These are phyloP conservation scores for Linnemannia zychae DNA, from an alignment of 192 early-diverging fungal genomes.

Conservation along the genomic window DNA sequence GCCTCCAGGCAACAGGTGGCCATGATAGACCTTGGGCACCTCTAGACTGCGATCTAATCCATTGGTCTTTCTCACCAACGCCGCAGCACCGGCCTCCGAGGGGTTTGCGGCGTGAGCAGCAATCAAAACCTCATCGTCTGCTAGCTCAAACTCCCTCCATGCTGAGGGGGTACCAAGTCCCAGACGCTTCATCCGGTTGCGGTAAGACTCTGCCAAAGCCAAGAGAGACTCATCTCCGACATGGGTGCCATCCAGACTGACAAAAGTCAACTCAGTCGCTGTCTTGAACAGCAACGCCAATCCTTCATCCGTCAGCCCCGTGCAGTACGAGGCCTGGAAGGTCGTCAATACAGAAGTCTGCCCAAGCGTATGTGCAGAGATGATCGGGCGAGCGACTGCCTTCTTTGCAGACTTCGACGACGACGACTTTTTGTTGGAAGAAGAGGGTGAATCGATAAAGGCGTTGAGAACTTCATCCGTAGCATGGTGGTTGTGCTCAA, in stretches of 20 bases:
- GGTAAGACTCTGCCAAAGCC: conserved; percentile 15
- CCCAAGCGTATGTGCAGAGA: not conserved
- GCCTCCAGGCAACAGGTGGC: not conserved
- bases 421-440: not conserved
- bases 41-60: not conserved
- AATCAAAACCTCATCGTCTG: not conserved
- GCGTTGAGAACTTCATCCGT: conserved; percentile 3
- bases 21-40: not conserved
- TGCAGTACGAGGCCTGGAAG: conserved; percentile 9
- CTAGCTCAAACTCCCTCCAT: conserved; percentile 16
- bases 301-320: not conserved
- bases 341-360: conserved; percentile 25
- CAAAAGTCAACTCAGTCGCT: conserved; percentile 16
- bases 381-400: not conserved
- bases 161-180: conserved; percentile 16
- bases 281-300: conserved; percentile 12
- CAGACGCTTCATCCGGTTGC: conserved; percentile 17
- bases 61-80: not conserved
- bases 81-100: not conserved
- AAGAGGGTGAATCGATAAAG: conserved; percentile 4
- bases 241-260: conserved; percentile 7
- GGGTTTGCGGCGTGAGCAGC: not conserved
- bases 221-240: conserved; percentile 20
- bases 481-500: not conserved
- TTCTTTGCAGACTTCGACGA: not conserved